phyloP scores from a whole-genome alignment of 441 rosid species.

The Dalechampia spathulata region DNA sequence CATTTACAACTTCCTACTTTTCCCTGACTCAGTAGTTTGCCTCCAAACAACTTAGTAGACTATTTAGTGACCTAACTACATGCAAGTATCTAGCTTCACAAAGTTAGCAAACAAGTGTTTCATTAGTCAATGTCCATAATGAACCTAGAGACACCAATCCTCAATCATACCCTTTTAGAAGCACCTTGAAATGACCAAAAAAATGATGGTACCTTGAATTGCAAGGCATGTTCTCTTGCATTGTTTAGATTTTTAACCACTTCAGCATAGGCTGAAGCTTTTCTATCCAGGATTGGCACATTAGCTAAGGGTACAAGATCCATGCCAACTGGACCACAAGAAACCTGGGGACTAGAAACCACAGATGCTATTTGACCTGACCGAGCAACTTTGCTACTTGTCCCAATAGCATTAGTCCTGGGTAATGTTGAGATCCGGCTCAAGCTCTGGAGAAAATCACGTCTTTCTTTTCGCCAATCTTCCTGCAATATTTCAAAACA shows the following conservation, averaged over 20 bases:
- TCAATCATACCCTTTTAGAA: background rate
- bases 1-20: no score
- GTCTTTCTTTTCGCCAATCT: slow-evolving; percentile 95
- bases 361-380: slow-evolving; percentile 49
- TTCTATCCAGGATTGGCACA: slow-evolving; percentile 65
- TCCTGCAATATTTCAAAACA: slow-evolving; percentile 45
- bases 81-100: no score
- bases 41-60: background rate
- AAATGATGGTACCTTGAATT: slow-evolving; percentile 47
- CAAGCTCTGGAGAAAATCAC: slow-evolving; percentile 90
- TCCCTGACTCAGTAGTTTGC: no score
- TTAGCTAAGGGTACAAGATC: slow-evolving; percentile 56
- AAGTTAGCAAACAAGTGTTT: background rate
- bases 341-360: slow-evolving; percentile 51
- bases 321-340: slow-evolving; percentile 45
- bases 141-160: background rate
- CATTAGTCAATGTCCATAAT: background rate
- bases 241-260: slow-evolving; percentile 70
- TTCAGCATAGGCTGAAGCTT: slow-evolving; percentile 69
- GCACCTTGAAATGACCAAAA: no score
- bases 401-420: slow-evolving; percentile 45
- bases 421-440: slow-evolving; percentile 83
- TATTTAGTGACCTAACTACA: background rate
- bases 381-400: slow-evolving; percentile 30
- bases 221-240: slow-evolving; percentile 72